phyloP scores from a whole-genome alignment of 192 early-diverging fungal species.

The Pilaira anomala region DNA sequence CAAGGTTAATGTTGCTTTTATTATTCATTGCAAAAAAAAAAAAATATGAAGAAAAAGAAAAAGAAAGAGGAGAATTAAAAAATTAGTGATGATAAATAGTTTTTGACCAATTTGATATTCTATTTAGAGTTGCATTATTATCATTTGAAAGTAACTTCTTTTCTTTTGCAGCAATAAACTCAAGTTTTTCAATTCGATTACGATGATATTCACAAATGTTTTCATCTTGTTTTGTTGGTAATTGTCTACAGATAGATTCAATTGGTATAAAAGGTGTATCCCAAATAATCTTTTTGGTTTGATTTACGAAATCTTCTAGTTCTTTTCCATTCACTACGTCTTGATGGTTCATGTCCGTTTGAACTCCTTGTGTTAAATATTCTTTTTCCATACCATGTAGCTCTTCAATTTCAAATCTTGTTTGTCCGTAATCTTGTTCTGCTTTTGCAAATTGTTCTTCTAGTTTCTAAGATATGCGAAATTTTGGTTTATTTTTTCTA shows the following conservation, averaged over 20 bases:
- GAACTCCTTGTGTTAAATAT: neutral
- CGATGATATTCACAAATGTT: conserved; percentile 1
- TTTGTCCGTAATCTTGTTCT: neutral
- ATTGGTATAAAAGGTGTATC: neutral
- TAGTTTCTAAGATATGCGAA: conserved; percentile 1
- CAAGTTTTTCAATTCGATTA: neutral
- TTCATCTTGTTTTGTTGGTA: neutral
- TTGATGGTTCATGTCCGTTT: neutral
- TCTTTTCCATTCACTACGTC: neutral
- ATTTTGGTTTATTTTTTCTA: too few species aligned
- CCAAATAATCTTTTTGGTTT: conserved; percentile 4
- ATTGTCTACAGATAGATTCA: neutral
- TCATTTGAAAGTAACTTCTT: neutral
- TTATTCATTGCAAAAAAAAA: neutral
- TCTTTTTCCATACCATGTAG: neutral
- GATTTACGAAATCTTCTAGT: neutral
- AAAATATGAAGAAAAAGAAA: neutral
- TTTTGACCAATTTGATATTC: conserved; percentile 3
- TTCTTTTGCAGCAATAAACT: neutral
- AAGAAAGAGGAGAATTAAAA: neutral
- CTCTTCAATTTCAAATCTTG: neutral
- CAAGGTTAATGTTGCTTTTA: conserved; percentile 26
- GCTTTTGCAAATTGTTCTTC: conserved; percentile 7
- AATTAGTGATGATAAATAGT: conserved; percentile 1
- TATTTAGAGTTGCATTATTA: conserved; percentile 7